Conservation (phyloP, 768 basidiomycete genomes). For the Phanerodontia chrysosporium region DNA sequence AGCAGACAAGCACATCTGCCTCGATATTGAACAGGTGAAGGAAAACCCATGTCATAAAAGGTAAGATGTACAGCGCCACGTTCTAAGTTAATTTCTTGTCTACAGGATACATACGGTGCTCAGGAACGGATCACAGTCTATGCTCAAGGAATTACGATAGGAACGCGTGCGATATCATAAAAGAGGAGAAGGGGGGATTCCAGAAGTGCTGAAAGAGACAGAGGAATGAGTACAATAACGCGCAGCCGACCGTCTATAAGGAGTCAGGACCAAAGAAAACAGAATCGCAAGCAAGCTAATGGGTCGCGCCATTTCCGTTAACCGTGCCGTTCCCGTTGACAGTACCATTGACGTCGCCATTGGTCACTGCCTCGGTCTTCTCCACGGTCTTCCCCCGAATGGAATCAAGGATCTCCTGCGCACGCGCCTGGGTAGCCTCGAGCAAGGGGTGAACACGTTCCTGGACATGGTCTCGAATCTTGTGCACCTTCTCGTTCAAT, state of each 20-base stretch:
- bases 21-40: not conserved
- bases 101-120: conserved; percentile 1
- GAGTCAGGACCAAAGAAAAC: not conserved
- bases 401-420: conserved; percentile 28
- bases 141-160: not conserved
- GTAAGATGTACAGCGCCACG: not conserved
- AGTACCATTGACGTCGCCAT: conserved; percentile 10
- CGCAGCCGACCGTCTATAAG: not conserved
- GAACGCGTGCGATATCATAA: not conserved
- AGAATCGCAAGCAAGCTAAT: not conserved
- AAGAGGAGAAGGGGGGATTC: not conserved
- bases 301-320: not conserved
- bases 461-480: conserved; percentile 54
- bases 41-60: not conserved
- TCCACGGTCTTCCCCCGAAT: conserved; percentile 17
- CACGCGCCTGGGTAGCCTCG: conserved; percentile 33
- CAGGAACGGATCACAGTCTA: not conserved
- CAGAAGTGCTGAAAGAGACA: not conserved
- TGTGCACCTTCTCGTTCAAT: conserved; percentile 57
- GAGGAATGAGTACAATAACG: not conserved
- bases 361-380: conserved; percentile 9
- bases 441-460: conserved; percentile 60
- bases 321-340: conserved; percentile 2
- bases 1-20: not conserved
- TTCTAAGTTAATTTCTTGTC: not conserved